Percentiles rank a stretch among this genome's conserved stretches.
These are phyloP conservation scores for Penicillium carneum DNA, from an alignment of 2,329 filamentous ascomycete genomes.

Conservation along the genomic window DNA sequence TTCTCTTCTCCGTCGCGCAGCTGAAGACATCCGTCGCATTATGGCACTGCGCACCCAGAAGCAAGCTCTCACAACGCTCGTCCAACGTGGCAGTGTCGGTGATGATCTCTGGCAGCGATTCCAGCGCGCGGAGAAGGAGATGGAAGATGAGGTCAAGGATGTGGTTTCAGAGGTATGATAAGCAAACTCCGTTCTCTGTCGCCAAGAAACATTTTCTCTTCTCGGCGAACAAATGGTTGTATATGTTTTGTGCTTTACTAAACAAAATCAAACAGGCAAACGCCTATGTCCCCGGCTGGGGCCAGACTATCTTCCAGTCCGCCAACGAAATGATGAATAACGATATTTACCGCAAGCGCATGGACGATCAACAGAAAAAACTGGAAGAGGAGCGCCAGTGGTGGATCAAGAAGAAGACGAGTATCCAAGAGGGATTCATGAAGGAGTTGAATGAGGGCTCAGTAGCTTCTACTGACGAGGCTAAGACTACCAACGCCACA, in stretches of 20 bases:
- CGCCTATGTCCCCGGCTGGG: conserved; percentile 86
- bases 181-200: conserved; percentile 2
- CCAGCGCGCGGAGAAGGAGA: conserved; percentile 90
- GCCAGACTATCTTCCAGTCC: conserved; percentile 92
- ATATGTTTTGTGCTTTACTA: conserved; percentile 29
- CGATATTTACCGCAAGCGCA: conserved; percentile 73
- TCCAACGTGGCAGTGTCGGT: conserved; percentile 90
- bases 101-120: conserved; percentile 97
- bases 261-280: conserved; percentile 72
- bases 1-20: conserved; percentile 84
- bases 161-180: conserved; percentile 83
- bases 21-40: conserved; percentile 91
- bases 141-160: conserved; percentile 93
- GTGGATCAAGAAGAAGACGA: conserved; percentile 85
- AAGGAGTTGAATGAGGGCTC: conserved; percentile 70
- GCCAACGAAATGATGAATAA: conserved; percentile 96
- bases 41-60: conserved; percentile 88
- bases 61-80: conserved; percentile 79
- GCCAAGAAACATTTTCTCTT: background rate
- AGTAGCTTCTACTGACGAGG: conserved; percentile 30
- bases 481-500: conserved; percentile 23
- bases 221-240: background rate
- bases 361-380: conserved; percentile 77
- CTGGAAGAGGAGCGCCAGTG: conserved; percentile 79
- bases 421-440: conserved; percentile 79